Conservation (phyloP, 169 alveolate genomes). For the Eimeria tenella region DNA sequence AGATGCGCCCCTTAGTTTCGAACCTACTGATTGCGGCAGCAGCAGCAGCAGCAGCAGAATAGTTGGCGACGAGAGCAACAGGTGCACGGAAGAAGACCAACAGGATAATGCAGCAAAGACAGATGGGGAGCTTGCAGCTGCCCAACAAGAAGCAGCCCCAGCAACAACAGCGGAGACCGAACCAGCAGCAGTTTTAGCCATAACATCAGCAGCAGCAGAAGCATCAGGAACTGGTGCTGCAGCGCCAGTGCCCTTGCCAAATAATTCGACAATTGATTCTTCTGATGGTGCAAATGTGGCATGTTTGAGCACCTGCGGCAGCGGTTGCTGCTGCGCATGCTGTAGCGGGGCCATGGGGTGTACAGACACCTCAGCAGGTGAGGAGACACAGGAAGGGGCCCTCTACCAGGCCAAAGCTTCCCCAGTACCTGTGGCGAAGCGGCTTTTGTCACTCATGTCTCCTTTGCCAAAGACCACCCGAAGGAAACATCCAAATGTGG, state of each 20-base stretch:
- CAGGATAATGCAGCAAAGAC: background rate
- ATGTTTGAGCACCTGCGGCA: too few species aligned
- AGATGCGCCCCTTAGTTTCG: too few species aligned
- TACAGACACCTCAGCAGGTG: slow-evolving; percentile 1
- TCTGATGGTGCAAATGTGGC: background rate
- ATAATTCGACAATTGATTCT: background rate
- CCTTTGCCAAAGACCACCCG: background rate
- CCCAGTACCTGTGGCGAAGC: background rate
- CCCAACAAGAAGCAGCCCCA: background rate
- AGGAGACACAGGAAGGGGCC: background rate
- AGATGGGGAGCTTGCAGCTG: background rate
- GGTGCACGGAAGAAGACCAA: background rate
- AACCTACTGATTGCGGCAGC: background rate
- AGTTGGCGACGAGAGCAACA: background rate
- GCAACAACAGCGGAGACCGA: background rate
- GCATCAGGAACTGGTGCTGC: background rate
- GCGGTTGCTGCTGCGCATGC: too few species aligned
- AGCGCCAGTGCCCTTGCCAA: background rate
- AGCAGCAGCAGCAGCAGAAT: slow-evolving; percentile 18
- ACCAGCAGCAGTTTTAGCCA: background rate
- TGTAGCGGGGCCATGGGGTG: too few species aligned
- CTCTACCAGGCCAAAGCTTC: background rate
- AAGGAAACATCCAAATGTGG: background rate
- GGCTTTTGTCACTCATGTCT: background rate
- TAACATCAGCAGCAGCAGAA: background rate